phyloP scores from a whole-genome alignment of 2,329 filamentous ascomycete genomes.

The Lasiodiplodia sp. region DNA sequence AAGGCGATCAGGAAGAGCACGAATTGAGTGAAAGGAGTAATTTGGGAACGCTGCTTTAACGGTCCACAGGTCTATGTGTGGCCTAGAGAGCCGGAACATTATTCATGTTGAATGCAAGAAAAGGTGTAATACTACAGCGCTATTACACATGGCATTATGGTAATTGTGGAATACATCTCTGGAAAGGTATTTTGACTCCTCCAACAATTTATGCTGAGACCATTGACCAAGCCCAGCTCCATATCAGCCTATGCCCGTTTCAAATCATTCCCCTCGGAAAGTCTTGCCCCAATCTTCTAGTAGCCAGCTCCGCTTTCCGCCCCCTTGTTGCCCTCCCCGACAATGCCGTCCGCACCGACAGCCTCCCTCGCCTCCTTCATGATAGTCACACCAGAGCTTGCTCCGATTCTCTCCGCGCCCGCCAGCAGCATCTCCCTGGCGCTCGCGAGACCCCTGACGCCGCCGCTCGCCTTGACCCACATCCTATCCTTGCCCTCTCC shows the following conservation, averaged over 20 bases:
- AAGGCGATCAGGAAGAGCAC: conserved; percentile 54
- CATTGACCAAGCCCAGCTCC: not conserved
- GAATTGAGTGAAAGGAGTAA: not conserved
- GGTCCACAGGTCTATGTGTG: too few relatives aligned
- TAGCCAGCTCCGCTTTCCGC: conserved; percentile 37
- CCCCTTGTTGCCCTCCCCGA: conserved; percentile 13
- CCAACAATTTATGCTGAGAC: not conserved
- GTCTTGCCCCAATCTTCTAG: not conserved
- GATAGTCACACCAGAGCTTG: conserved; percentile 64
- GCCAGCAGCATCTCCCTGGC: conserved; percentile 60
- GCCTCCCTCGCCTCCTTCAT: conserved; percentile 54
- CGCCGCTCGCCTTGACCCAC: conserved; percentile 67
- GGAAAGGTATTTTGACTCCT: not conserved
- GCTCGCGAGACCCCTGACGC: conserved; percentile 59
- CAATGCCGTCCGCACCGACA: conserved; percentile 33
- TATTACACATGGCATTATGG: too few relatives aligned
- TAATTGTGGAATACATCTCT: not conserved
- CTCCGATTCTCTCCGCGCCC: conserved; percentile 64
- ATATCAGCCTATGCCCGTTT: not conserved
- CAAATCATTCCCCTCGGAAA: not conserved
- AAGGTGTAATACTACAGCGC: too few relatives aligned
- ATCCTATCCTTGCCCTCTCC: conserved; percentile 45
- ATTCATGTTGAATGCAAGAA: too few relatives aligned
- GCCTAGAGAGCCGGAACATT: too few relatives aligned
- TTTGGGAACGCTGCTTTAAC: not conserved